phyloP scores from a whole-genome alignment of 176 grass and related monocot genomes.

The Canna indica region DNA sequence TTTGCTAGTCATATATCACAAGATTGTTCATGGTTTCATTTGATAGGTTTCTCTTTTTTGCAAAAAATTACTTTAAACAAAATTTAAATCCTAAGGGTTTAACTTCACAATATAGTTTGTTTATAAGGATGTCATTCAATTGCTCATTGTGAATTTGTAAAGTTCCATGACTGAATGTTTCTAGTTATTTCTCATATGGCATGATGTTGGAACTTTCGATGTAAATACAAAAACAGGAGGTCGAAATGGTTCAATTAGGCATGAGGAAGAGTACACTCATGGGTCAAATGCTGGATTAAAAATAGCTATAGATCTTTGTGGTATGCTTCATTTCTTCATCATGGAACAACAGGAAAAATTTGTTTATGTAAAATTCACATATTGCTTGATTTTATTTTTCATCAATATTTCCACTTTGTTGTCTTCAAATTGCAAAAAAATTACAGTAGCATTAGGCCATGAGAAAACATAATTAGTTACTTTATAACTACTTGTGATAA shows the following conservation, averaged over 20 bases:
- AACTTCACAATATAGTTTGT: neutral
- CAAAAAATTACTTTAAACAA: neutral
- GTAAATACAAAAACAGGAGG: slow-evolving; percentile 76
- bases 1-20: too few relatives aligned
- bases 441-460: neutral
- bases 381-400: neutral
- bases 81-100: neutral
- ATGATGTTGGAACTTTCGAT: slow-evolving; percentile 95
- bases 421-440: neutral
- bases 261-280: slow-evolving; percentile 69
- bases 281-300: slow-evolving; percentile 96
- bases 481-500: neutral
- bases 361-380: neutral
- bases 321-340: slow-evolving; percentile 32
- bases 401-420: neutral
- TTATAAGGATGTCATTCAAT: neutral
- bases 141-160: neutral
- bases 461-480: neutral
- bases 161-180: neutral
- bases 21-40: neutral
- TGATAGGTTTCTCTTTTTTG: neutral
- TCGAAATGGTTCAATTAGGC: slow-evolving; percentile 89
- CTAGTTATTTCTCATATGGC: slow-evolving; percentile 59
- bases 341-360: neutral
- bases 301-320: slow-evolving; percentile 90